Base-by-base conservation (phyloP, 2,329 filamentous ascomycete species). In the Ascomycota sp. region DNA sequence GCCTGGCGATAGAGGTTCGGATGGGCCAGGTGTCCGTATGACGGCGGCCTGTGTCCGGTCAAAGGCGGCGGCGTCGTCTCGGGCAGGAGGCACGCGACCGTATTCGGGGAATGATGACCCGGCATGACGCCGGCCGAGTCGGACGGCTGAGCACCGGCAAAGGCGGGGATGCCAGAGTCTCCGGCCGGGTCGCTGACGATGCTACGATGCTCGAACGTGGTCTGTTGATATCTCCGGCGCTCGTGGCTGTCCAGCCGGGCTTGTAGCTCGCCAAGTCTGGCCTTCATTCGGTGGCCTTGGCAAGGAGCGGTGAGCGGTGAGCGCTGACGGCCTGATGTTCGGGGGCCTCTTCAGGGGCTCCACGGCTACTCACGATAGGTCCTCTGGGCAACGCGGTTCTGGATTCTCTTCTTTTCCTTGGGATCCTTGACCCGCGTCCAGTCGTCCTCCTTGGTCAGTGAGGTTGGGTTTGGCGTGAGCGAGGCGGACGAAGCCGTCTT, bases 241-340 rank as follows among this genome's bases (percentile, higher is more conserved):
- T 51, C 47, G 34, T 47, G 46, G 32, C 38, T 44, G 29, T 50
- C 46, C 12, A 51, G 40, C 30, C 44, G 40, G 9, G 47, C 47
- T 29, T 51, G 46, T 6, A 51, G 43, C 31, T 50, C 44, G 21
- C 45, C 46, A 27, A 51, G 43, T 12, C 44, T 41, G 16, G 43
- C 46, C 37, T 51, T 51, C 47, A 51, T 48, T 11, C 48, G 47
- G 30, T 51, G 44, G 28, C 48, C 48, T 50, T 25, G n/a, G 6
- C 6, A 11, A 2, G n/a, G 30, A 21, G 30, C 24, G 16, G 7
- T 31, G 29, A 11, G 13, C 11, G 5, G 13, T 13, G 29, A 9
- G 12, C 6, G 29, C 6, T 11, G 29, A 30, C 6, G 16, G 16
- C 16, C 16, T 21, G 16, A 21, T 21, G 16, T 21, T 21, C 3